phyloP scores from a whole-genome alignment of 176 grass and related monocot genomes.

The Ananas comosus region DNA sequence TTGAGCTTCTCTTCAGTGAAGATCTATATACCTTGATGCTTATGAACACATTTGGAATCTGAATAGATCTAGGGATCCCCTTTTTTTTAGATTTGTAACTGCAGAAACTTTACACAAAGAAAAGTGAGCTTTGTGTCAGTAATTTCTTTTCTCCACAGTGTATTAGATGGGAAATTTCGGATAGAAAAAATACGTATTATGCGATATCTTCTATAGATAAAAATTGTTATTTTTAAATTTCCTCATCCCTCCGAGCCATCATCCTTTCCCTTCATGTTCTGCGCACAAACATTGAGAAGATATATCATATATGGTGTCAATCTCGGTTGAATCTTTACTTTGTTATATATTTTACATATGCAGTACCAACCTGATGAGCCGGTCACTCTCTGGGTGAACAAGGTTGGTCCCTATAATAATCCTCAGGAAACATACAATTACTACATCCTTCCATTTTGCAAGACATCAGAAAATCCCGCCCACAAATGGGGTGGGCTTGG shows the following conservation, averaged over 20 bases:
- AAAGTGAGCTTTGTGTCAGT: too few relatives aligned
- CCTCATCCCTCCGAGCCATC: background rate
- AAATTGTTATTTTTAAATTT: background rate
- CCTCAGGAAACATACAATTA: constrained; percentile 99
- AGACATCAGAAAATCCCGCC: constrained; percentile 58
- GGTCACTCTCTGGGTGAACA: constrained; percentile 96
- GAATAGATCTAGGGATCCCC: too few relatives aligned
- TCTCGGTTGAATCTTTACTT: too few relatives aligned
- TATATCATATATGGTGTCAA: background rate
- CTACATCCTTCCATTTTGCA: constrained; percentile 94
- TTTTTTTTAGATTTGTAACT: too few relatives aligned
- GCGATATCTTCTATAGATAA: background rate
- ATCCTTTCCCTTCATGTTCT: background rate
- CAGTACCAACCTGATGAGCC: constrained; percentile 79
- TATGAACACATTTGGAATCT: too few relatives aligned
- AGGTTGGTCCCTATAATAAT: constrained; percentile 98
- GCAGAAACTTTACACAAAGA: too few relatives aligned
- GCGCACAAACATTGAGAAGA: background rate
- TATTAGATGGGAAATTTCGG: too few relatives aligned
- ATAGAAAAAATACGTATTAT: too few relatives aligned
- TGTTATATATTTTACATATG: constrained; percentile 6
- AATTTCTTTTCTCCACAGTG: too few relatives aligned
- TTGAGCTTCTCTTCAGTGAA: too few relatives aligned
- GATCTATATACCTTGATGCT: too few relatives aligned
- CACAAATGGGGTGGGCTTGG: constrained; percentile 99